Conservation (phyloP, 2,329 filamentous ascomycete species). For the Fusarium sp. region DNA sequence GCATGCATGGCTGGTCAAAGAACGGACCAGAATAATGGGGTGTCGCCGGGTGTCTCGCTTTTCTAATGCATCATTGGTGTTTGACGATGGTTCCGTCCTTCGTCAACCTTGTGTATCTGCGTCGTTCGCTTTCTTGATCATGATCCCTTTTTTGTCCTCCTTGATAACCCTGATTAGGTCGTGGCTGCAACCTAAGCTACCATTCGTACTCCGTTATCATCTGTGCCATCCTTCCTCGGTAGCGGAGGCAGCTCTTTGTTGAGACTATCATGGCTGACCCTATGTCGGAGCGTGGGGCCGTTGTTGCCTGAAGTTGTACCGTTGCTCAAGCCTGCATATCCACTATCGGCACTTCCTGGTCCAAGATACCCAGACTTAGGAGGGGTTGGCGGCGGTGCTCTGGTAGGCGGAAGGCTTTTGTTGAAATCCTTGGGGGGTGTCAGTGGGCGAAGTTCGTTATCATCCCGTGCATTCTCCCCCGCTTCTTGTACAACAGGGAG, state of each 20-base stretch:
- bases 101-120: conserved; percentile 40
- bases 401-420: conserved; percentile 57
- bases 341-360: conserved; percentile 61
- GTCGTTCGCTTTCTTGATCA: conserved; percentile 42
- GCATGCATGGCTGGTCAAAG: conserved; percentile 33
- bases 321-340: conserved; percentile 55
- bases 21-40: conserved; percentile 33
- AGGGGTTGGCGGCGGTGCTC: conserved; percentile 52
- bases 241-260: conserved; percentile 71
- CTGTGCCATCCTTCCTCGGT: conserved; percentile 52
- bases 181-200: conserved; percentile 48
- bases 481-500: conserved; percentile 91
- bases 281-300: conserved; percentile 48
- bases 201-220: conserved; percentile 47
- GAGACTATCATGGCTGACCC: conserved; percentile 66
- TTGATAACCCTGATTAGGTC: conserved; percentile 35
- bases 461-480: conserved; percentile 69
- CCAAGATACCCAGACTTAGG: conserved; percentile 51
- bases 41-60: conserved; percentile 43
- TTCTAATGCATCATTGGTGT: conserved; percentile 46
- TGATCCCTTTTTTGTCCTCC: conserved; percentile 36
- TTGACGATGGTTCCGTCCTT: conserved; percentile 43
- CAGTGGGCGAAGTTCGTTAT: conserved; percentile 53
- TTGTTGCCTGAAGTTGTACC: conserved; percentile 47
- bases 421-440: conserved; percentile 56